phyloP scores from a whole-genome alignment of 2,329 filamentous ascomycete species.

The Aureobasidium sp. region DNA sequence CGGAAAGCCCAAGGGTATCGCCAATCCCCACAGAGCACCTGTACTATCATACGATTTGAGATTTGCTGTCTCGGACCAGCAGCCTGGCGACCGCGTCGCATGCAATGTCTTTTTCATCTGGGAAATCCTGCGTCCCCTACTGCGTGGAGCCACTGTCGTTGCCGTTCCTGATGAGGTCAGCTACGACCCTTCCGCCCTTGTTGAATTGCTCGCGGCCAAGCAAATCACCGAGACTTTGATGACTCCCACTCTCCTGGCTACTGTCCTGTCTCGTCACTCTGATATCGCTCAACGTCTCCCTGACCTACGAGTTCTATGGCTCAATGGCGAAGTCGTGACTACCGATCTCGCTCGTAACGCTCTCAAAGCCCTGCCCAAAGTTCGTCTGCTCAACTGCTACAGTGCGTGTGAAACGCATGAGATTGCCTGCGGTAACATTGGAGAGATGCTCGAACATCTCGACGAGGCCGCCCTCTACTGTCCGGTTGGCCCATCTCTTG shows the following conservation, averaged over 20 bases:
- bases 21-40: slow-evolving; percentile 66
- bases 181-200: slow-evolving; percentile 67
- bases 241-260: slow-evolving; percentile 71
- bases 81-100: slow-evolving; percentile 68
- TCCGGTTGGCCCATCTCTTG: slow-evolving; percentile 63
- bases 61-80: slow-evolving; percentile 61
- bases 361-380: slow-evolving; percentile 58
- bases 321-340: slow-evolving; percentile 77
- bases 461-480: slow-evolving; percentile 58
- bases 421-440: slow-evolving; percentile 68
- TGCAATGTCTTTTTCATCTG: slow-evolving; percentile 85
- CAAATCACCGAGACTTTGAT: slow-evolving; percentile 72
- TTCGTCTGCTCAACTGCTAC: slow-evolving; percentile 69
- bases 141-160: slow-evolving; percentile 68
- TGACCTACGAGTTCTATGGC: slow-evolving; percentile 62
- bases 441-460: slow-evolving; percentile 49
- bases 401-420: slow-evolving; percentile 78
- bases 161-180: slow-evolving; percentile 67
- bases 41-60: slow-evolving; percentile 66
- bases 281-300: slow-evolving; percentile 57
- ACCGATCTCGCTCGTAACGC: slow-evolving; percentile 65
- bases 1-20: slow-evolving; percentile 73
- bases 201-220: slow-evolving; percentile 58
- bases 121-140: slow-evolving; percentile 70
- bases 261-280: slow-evolving; percentile 62